These are phyloP conservation scores for Penicillium sp. DNA, from an alignment of 2,329 filamentous ascomycete genomes.

Conservation along the genomic window DNA sequence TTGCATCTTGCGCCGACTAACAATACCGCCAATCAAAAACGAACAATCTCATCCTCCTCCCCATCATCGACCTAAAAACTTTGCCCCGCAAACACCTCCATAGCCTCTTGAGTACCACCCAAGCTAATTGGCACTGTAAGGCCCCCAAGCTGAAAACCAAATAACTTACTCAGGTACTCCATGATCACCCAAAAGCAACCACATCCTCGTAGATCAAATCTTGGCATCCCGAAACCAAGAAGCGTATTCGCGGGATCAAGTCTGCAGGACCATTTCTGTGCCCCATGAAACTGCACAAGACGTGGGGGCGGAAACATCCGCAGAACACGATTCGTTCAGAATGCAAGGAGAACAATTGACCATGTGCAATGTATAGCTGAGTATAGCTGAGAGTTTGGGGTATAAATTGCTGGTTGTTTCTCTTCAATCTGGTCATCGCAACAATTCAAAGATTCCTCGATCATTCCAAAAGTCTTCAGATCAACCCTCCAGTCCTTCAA, in stretches of 20 bases:
- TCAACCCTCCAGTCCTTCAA: too few species aligned
- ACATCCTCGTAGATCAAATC: background rate
- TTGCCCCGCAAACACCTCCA: background rate
- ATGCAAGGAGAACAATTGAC: background rate
- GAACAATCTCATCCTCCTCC: background rate
- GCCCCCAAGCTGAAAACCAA: background rate
- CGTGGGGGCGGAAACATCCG: background rate
- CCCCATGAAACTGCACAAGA: background rate
- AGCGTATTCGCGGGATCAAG: background rate
- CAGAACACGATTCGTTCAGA: background rate
- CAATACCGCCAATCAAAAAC: background rate
- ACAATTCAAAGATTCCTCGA: background rate
- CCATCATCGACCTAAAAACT: background rate
- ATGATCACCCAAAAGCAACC: background rate
- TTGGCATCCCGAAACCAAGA: background rate
- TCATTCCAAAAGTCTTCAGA: too few species aligned
- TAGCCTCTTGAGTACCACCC: background rate
- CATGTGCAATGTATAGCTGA: background rate
- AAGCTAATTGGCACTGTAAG: background rate
- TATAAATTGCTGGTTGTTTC: background rate
- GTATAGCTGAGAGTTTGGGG: background rate
- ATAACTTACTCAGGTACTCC: background rate
- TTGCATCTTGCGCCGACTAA: background rate
- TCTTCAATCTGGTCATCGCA: background rate
- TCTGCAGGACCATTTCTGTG: background rate